These are phyloP conservation scores for Alternaria rosae DNA, from an alignment of 2,329 filamentous ascomycete genomes.

Conservation along the genomic window DNA sequence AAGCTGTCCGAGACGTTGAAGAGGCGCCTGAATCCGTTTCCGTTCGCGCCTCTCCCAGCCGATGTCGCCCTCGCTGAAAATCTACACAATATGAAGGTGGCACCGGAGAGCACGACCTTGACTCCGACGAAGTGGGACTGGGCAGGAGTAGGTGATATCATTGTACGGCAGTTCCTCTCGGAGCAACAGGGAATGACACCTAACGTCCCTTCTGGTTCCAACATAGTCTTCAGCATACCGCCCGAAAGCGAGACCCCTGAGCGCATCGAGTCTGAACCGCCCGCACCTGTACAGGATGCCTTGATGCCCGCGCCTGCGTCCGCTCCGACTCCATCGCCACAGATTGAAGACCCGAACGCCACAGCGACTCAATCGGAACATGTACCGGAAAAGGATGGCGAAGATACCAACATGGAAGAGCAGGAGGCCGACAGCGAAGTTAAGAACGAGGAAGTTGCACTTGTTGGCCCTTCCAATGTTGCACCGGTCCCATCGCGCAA, in stretches of 20 bases:
- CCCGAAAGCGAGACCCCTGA: conserved; percentile 31
- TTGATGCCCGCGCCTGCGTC: conserved; percentile 11
- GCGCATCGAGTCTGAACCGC: conserved; percentile 11
- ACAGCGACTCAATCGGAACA: not conserved
- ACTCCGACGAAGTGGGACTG: conserved; percentile 53
- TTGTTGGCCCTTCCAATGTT: conserved; percentile 35
- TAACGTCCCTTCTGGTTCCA: conserved; percentile 46
- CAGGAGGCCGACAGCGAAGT: conserved; percentile 16
- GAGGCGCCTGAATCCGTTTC: conserved; percentile 62
- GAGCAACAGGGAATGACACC: conserved; percentile 49
- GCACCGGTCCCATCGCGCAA: conserved; percentile 60
- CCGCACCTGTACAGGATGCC: conserved; percentile 9
- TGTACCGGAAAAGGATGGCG: conserved; percentile 12
- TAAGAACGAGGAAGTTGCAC: conserved; percentile 26
- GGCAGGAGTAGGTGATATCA: conserved; percentile 58
- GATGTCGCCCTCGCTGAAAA: conserved; percentile 37
- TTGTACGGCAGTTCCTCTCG: conserved; percentile 54
- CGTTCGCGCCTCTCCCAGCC: conserved; percentile 48
- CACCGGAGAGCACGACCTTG: conserved; percentile 49
- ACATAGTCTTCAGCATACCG: conserved; percentile 54
- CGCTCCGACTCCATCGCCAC: conserved; percentile 9
- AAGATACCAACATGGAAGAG: conserved; percentile 31
- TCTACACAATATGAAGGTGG: conserved; percentile 23
- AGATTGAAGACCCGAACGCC: conserved; percentile 5
- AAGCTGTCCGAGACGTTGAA: conserved; percentile 61